A percentile compares a stretch with the other conserved stretches of the same genome.
Evolutionary conservation across 495 filamentous ascomycete genomes (phyloP).

Genomic region (Beverwykella pulmonaria): DNA sequence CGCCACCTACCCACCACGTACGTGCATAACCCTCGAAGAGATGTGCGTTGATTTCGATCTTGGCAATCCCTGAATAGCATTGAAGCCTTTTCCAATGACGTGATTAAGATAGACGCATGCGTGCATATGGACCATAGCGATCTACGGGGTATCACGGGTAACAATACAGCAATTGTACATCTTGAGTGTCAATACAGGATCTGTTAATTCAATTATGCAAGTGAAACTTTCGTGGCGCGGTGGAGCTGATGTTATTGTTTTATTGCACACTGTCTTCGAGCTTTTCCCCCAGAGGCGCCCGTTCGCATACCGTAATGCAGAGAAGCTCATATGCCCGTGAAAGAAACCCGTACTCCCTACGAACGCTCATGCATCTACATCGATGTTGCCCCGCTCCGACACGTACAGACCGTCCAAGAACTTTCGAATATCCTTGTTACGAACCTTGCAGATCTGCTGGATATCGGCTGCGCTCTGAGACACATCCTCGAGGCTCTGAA

Average conservation of each 20-base stretch:
- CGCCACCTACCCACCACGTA: no score
- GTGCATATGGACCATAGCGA: no score
- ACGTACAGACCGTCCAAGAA: slow-evolving; percentile 99
- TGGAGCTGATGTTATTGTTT: slow-evolving; percentile 28
- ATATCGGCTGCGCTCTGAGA: slow-evolving; percentile 98
- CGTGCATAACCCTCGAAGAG: no score
- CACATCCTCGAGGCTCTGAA: slow-evolving; percentile 53
- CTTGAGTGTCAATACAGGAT: no score
- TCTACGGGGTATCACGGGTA: no score
- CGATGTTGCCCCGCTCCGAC: slow-evolving; percentile 93
- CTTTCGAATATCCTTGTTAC: slow-evolving; percentile 99
- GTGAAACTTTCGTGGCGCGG: not conserved
- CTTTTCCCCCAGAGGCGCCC: slow-evolving; percentile 34
- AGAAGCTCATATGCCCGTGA: slow-evolving; percentile 37
- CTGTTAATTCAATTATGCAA: no score
- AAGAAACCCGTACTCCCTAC: slow-evolving; percentile 34
- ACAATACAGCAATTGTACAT: no score
- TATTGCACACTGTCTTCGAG: slow-evolving; percentile 37
- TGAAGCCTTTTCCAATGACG: no score
- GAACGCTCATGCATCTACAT: slow-evolving; percentile 55
- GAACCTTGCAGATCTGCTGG: slow-evolving; percentile 97
- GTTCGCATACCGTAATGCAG: slow-evolving; percentile 34
- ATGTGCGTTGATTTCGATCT: no score
- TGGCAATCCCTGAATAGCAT: no score
- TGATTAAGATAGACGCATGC: no score